phyloP scores from a whole-genome alignment of 257 asterid species.

The Scutellaria baicalensis region DNA sequence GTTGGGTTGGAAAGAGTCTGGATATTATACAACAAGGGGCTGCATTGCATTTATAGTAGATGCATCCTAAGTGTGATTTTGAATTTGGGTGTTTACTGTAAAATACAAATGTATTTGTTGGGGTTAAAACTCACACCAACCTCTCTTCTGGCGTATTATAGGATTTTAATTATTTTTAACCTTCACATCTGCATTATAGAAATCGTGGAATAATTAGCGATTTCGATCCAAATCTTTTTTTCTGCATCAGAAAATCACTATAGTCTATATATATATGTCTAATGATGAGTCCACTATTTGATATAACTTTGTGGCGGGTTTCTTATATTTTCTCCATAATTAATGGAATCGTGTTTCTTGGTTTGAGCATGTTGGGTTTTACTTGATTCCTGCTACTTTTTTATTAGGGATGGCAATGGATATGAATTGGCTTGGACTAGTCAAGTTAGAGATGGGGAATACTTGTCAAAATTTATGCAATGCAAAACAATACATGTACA shows the following conservation, averaged over 20 bases:
- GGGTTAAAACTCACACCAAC: background rate
- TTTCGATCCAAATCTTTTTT: slow-evolving; percentile 1
- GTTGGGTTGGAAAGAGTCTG: background rate
- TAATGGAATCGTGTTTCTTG: no score
- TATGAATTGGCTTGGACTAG: no score
- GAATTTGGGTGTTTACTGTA: slow-evolving; percentile 5
- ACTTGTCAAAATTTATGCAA: no score
- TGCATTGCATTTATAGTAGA: background rate
- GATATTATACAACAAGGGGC: background rate
- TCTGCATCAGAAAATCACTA: background rate
- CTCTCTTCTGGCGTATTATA: background rate
- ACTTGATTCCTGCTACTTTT: no score
- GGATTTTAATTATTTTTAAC: background rate
- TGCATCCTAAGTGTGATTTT: background rate
- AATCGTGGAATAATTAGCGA: background rate
- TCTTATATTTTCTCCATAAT: no score
- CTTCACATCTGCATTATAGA: background rate
- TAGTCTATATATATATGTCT: no score
- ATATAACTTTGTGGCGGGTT: no score
- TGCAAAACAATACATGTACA: no score
- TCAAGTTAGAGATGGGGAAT: no score
- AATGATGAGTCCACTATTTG: no score
- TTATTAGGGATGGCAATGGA: no score
- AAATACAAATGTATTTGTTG: background rate
- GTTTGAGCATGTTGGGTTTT: no score